Conservation (phyloP, 2,329 filamentous ascomycete genomes). For the Albophoma yamanashiensis region DNA sequence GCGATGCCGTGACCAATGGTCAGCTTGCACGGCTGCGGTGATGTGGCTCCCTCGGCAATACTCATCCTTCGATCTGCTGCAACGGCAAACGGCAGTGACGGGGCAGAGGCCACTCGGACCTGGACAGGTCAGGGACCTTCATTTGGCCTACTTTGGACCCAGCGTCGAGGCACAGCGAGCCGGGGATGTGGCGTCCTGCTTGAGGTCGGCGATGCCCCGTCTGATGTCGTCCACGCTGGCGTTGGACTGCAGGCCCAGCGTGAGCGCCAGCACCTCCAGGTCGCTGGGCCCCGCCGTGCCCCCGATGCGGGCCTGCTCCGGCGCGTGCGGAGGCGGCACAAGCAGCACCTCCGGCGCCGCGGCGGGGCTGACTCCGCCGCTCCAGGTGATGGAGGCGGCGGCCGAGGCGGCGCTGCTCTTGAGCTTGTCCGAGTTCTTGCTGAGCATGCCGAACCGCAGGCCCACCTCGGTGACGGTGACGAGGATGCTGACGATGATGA, state of each 20-base stretch:
- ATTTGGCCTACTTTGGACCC: neutral
- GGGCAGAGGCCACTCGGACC: neutral
- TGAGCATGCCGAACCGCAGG: slow-evolving; percentile 70
- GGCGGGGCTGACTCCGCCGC: slow-evolving; percentile 4
- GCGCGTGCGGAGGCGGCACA: slow-evolving; percentile 4
- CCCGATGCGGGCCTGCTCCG: neutral
- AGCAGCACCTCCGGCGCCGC: slow-evolving; percentile 9
- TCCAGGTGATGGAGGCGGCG: slow-evolving; percentile 7
- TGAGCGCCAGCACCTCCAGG: slow-evolving; percentile 22
- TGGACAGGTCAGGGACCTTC: neutral
- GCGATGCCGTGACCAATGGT: neutral
- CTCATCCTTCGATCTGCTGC: neutral
- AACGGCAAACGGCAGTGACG: neutral
- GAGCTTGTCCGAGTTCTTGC: slow-evolving; percentile 11
- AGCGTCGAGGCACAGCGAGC: neutral
- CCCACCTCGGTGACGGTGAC: slow-evolving; percentile 87
- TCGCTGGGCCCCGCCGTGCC: slow-evolving; percentile 13
- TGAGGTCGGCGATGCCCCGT: slow-evolving; percentile 19
- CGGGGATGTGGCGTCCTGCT: slow-evolving; percentile 6
- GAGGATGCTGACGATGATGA: slow-evolving; percentile 83
- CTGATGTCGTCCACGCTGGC: slow-evolving; percentile 24
- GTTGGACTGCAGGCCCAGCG: slow-evolving; percentile 21
- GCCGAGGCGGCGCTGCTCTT: slow-evolving; percentile 5
- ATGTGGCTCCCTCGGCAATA: neutral
- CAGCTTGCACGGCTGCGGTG: neutral